These are phyloP conservation scores for Selaginella tamariscina DNA, from an alignment of 75 land plant species.

Conservation along the genomic window DNA sequence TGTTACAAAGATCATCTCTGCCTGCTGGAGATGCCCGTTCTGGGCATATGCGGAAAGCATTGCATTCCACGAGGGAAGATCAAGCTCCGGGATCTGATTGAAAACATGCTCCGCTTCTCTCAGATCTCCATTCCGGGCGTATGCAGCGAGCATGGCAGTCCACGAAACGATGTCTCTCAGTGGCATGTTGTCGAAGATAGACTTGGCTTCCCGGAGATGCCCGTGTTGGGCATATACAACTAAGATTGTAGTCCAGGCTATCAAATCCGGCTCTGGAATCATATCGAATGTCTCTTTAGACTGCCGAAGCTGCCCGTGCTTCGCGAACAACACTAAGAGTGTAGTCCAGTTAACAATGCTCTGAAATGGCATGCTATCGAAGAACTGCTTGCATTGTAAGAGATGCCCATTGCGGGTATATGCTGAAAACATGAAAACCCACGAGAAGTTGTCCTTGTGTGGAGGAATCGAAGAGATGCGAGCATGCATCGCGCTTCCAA, in stretches of 20 bases:
- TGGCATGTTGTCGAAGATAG: background rate
- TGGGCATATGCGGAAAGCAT: slow-evolving; percentile 9
- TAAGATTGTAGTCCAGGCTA: background rate
- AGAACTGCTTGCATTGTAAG: background rate
- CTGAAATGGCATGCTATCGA: background rate
- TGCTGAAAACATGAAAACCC: background rate
- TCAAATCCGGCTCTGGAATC: background rate
- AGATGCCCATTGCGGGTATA: background rate
- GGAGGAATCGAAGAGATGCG: background rate
- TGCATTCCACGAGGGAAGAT: slow-evolving; percentile 4
- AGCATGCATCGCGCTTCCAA: background rate
- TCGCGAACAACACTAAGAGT: background rate
- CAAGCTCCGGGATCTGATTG: background rate
- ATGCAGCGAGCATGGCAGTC: slow-evolving; percentile 9
- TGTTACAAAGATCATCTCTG: background rate
- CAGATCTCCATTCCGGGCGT: background rate
- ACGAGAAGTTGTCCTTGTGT: background rate
- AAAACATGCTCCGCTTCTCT: background rate
- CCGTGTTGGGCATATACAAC: slow-evolving; percentile 10
- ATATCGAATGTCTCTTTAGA: background rate
- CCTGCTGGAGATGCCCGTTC: background rate
- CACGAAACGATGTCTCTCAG: background rate
- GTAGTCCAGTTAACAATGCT: background rate
- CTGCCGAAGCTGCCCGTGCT: background rate
- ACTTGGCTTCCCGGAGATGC: background rate